Conservation (phyloP, 352 stramenopile genomes). For the Globisporangium viniferum region DNA sequence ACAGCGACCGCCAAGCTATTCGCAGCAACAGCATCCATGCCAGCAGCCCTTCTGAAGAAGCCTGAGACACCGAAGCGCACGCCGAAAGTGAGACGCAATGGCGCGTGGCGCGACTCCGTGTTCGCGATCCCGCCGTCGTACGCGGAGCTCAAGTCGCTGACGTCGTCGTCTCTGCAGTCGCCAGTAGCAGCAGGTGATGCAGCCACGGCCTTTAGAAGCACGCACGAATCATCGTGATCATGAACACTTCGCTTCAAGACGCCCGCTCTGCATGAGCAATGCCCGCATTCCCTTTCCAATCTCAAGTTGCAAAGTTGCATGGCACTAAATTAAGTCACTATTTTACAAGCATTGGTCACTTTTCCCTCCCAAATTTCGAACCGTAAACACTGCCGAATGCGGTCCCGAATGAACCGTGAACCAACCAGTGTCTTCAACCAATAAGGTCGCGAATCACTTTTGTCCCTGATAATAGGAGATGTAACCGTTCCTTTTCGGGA, state of each 20-base stretch:
- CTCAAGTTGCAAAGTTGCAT: not conserved
- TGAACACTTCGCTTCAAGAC: not conserved
- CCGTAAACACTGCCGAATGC: not conserved
- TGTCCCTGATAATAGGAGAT: not conserved
- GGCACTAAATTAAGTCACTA: not conserved
- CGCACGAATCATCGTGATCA: not conserved
- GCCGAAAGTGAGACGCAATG: conserved; percentile 1
- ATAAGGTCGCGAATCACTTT: not conserved
- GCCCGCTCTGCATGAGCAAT: no score
- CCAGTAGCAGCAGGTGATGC: not conserved
- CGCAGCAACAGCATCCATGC: not conserved
- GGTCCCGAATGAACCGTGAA: not conserved
- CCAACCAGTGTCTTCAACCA: not conserved
- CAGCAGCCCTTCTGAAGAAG: not conserved
- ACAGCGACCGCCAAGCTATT: conserved; percentile 17
- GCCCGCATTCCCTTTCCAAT: not conserved
- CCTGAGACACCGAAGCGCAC: conserved; percentile 3
- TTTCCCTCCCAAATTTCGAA: not conserved
- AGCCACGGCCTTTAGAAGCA: not conserved
- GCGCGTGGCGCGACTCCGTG: conserved; percentile 19
- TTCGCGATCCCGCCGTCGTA: conserved; percentile 16
- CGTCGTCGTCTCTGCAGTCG: not conserved
- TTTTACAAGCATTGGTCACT: not conserved
- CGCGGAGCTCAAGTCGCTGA: conserved; percentile 11
- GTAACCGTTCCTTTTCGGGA: not conserved